Base-by-base conservation (phyloP, 2,329 filamentous ascomycete genomes). In the Aschersonia sp. region DNA sequence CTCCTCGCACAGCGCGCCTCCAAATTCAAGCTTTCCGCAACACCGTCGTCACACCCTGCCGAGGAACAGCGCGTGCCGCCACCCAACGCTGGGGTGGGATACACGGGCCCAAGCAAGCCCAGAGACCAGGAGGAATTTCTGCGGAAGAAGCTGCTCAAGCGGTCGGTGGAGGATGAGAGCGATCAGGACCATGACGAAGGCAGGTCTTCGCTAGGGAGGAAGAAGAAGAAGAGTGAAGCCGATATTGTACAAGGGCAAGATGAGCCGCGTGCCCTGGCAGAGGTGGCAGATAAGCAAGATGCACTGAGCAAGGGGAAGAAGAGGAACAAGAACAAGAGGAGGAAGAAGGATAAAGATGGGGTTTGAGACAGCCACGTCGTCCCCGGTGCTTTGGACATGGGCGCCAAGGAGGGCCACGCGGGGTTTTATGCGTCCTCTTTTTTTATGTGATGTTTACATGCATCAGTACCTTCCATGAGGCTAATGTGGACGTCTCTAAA, bases 1-100 rank as follows among this genome's bases (percentile, higher is more conserved):
- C 58, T 63, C 53, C 53, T 66, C 40, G 54, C 67, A 47, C 59
- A 61, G 7, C 63, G 62, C 49, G 54, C 61, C 40, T 28, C 40
- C 40, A 42, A 42, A 42, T n/a, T 42, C 40, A 42, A 42, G 40
- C 10, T 28, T 20, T 20, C 20, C 20, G 20, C 20, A 20, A 20
- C 20, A 20, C 20, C 20, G 20, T 20, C 20, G 20, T 20, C 20
- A 20, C 20, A 20, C 20, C 20, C 20, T 20, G 20, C 20, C 20
- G 20, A 20, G 20, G 20, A 20, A 20, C 20, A 20, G 20, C 20
- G 20, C 10, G 10, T 6, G 6, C 9, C 40, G 4, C 40, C 40
- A n/a, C 46, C 45, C 40, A 70, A 69, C 54, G 61, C 64, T 30
- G 71, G 70, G 38, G 53, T 72, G 7, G 70, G 70, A 6, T 70